Base-by-base conservation (phyloP, 2,329 filamentous ascomycete genomes). In the Verticillium klebahnii region DNA sequence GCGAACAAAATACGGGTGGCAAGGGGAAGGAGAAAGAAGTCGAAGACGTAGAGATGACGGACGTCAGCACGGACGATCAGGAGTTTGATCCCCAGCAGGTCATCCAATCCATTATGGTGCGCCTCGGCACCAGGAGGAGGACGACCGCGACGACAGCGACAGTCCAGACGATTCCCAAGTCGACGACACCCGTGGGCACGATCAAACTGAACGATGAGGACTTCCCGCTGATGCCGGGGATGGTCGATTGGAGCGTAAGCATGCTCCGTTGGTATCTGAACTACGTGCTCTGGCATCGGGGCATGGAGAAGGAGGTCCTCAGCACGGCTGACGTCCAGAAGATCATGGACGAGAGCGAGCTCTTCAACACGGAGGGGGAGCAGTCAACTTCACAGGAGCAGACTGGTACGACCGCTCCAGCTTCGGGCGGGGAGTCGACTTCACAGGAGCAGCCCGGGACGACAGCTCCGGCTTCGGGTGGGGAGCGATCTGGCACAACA, bases 301-400 rank as follows among this genome's bases (percentile, higher is more conserved):
- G 45, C 45, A 23, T 23, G 8, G n/a, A 3, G 19, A 5, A n/a
- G 8, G n/a, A 50, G 9, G n/a, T 25, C 12, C 8, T 50, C 19
- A 50, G 17, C 19, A 9, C 23, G 8, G 45, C 6, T 9, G 19
- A 50, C 1, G 19, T 50, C 7, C n/a, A 23, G 19, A 25, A 50
- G 19, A 8, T 50, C 5, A 25, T 50, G 7, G 7, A 23, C n/a
- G 19, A 40, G 37, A 40, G 15, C 17, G 37, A 40, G 37, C 12
- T 40, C 45, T 11, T 50, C 45, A 50, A 17, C n/a, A 17, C 15
- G 60, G 2, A 60, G 50, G n/a, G 32, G n/a, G 61, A 63, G 23
- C 50, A 65, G 4, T 4, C 29, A 29, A 6, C 29, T 29, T 29
- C 29, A 5, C 4, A 5, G 29, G 29, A 29, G 29, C 29, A 29